phyloP scores from a whole-genome alignment of 768 basidiomycete species.

The Suillus sp. region DNA sequence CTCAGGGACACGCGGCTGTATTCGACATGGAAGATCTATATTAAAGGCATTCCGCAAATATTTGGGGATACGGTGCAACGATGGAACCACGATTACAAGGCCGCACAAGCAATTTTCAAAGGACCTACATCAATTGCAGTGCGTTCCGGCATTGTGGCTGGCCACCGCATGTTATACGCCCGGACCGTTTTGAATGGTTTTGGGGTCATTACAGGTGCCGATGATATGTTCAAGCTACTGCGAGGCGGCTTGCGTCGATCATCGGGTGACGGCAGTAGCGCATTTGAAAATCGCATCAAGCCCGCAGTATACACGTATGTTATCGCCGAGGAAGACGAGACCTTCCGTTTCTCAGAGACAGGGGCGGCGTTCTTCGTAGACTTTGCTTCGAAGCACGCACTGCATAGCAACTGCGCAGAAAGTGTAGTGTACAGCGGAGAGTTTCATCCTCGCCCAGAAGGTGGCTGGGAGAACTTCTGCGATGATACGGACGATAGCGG shows the following conservation, averaged over 20 bases:
- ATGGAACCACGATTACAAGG: slow-evolving; percentile 69
- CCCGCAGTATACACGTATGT: slow-evolving; percentile 87
- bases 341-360: slow-evolving; percentile 83
- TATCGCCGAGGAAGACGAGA: slow-evolving; percentile 72
- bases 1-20: slow-evolving; percentile 65
- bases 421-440: slow-evolving; percentile 75
- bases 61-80: slow-evolving; percentile 62
- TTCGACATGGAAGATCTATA: slow-evolving; percentile 77
- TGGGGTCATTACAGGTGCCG: slow-evolving; percentile 53
- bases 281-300: slow-evolving; percentile 56
- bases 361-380: slow-evolving; percentile 87
- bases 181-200: slow-evolving; percentile 63
- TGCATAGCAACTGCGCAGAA: slow-evolving; percentile 74
- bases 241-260: slow-evolving; percentile 41
- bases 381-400: slow-evolving; percentile 83
- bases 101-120: slow-evolving; percentile 70
- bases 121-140: slow-evolving; percentile 64
- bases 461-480: slow-evolving; percentile 65
- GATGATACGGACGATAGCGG: slow-evolving; percentile 55
- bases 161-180: slow-evolving; percentile 74
- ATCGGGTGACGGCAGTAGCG: slow-evolving; percentile 17
- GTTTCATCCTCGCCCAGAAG: slow-evolving; percentile 73
- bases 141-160: slow-evolving; percentile 69
- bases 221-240: slow-evolving; percentile 54
- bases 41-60: slow-evolving; percentile 58